These are phyloP conservation scores for Saraca asoca DNA, from an alignment of 331 rosid species.

Conservation along the genomic window DNA sequence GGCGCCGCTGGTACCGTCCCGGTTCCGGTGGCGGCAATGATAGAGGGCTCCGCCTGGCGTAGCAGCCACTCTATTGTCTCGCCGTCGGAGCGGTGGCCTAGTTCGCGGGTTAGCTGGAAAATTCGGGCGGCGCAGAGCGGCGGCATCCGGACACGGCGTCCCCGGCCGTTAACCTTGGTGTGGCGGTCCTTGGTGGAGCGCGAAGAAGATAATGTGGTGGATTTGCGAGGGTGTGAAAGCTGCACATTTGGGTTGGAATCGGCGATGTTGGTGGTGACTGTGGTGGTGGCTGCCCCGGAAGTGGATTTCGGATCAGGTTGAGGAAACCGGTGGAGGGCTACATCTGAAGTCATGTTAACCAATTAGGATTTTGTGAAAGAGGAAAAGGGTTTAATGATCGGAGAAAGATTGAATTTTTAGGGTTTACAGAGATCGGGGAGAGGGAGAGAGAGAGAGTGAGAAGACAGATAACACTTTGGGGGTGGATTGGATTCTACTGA, in stretches of 20 bases:
- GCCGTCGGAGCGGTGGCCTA: constrained; percentile 92
- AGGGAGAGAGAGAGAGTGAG: constrained; percentile 1
- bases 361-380: too few relatives aligned
- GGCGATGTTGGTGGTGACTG: constrained; percentile 33
- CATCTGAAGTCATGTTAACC: constrained; percentile 46
- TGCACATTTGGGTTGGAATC: constrained; percentile 6
- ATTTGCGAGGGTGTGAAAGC: constrained; percentile 27
- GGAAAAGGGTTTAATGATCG: too few relatives aligned
- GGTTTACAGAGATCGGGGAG: constrained; percentile 23
- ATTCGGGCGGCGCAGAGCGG: constrained; percentile 85
- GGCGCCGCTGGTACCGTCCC: constrained; percentile 63
- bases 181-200: constrained; percentile 74
- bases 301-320: constrained; percentile 31
- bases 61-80: constrained; percentile 95
- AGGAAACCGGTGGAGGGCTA: constrained; percentile 42
- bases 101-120: constrained; percentile 87
- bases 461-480: not conserved
- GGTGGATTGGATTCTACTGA: constrained; percentile 36
- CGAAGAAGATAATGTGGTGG: constrained; percentile 26
- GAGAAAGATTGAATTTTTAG: constrained; percentile 29
- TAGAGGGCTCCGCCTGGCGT: constrained; percentile 77
- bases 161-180: constrained; percentile 88
- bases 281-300: constrained; percentile 26
- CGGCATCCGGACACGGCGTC: constrained; percentile 90
- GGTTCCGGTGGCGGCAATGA: constrained; percentile 75